These are phyloP conservation scores for Globisporangium irregulare DNA, from an alignment of 352 stramenopile species.

Conservation along the genomic window DNA sequence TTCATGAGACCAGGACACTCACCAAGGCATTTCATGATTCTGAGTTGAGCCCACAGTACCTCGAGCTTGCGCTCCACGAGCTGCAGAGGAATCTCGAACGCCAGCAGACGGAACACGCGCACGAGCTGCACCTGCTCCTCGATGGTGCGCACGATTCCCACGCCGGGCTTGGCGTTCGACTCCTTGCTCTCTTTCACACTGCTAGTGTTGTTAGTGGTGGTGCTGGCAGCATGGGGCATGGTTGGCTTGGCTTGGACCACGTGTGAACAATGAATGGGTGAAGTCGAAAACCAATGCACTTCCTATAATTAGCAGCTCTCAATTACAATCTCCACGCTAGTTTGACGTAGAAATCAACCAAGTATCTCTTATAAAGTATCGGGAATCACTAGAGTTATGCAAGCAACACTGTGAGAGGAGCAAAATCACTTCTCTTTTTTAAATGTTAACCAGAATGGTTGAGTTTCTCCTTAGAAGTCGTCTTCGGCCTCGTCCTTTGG, in stretches of 20 bases:
- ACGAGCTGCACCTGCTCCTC: slow-evolving; percentile 78
- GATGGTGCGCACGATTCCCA: slow-evolving; percentile 39
- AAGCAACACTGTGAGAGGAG: neutral
- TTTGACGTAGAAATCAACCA: neutral
- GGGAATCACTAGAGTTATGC: neutral
- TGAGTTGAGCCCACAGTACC: slow-evolving; percentile 17
- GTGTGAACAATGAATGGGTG: neutral
- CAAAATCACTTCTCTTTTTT: neutral
- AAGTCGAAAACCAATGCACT: neutral
- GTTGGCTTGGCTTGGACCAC: neutral
- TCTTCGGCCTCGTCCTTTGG: slow-evolving; percentile 61
- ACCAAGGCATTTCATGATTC: neutral
- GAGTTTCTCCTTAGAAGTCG: slow-evolving; percentile 15
- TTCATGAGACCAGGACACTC: neutral
- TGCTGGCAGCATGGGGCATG: neutral
- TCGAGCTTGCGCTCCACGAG: slow-evolving; percentile 63
- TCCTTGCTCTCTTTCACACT: slow-evolving; percentile 1
- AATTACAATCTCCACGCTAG: neutral
- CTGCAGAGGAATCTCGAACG: slow-evolving; percentile 60
- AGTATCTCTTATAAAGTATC: neutral
- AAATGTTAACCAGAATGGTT: neutral
- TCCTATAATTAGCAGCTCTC: neutral
- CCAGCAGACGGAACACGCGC: slow-evolving; percentile 64
- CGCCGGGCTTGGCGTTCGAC: slow-evolving; percentile 20
- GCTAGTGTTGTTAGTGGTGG: neutral